phyloP scores from a whole-genome alignment of 148 eudicot species.

The Polygonum aviculare region DNA sequence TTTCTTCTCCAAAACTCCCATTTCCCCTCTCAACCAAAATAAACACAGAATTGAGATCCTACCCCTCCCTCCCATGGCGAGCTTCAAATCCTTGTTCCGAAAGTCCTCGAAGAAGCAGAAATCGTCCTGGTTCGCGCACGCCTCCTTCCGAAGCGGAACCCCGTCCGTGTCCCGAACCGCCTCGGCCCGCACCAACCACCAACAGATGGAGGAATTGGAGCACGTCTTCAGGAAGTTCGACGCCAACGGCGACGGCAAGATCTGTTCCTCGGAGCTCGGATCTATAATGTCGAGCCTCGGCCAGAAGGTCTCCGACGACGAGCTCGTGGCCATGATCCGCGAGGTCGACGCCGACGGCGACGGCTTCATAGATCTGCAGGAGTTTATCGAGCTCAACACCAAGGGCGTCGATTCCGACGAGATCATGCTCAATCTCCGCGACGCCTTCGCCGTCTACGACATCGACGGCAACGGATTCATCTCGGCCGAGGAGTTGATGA shows the following conservation, averaged over 20 bases:
- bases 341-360: constrained; percentile 47
- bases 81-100: constrained; percentile 5
- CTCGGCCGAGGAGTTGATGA: constrained; percentile 35
- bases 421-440: constrained; percentile 27
- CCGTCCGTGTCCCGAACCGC: neutral
- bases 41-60: too few relatives aligned
- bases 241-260: constrained; percentile 47
- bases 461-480: constrained; percentile 37
- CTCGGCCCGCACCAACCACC: constrained; percentile 12
- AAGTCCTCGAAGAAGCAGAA: neutral
- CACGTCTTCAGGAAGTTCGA: constrained; percentile 51
- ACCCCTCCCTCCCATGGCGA: constrained; percentile 4
- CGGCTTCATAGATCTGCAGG: constrained; percentile 32
- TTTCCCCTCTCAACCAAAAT: neutral
- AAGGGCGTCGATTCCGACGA: constrained; percentile 35
- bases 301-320: constrained; percentile 18
- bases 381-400: constrained; percentile 41
- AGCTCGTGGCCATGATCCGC: constrained; percentile 26
- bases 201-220: constrained; percentile 32
- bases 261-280: constrained; percentile 36
- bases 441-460: constrained; percentile 37
- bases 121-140: neutral
- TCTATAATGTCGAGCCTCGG: constrained; percentile 32
- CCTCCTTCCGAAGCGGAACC: neutral
- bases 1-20: neutral